Base-by-base conservation (phyloP, 1,284 basidiomycete genomes). In the Amylostereum areolatum region DNA sequence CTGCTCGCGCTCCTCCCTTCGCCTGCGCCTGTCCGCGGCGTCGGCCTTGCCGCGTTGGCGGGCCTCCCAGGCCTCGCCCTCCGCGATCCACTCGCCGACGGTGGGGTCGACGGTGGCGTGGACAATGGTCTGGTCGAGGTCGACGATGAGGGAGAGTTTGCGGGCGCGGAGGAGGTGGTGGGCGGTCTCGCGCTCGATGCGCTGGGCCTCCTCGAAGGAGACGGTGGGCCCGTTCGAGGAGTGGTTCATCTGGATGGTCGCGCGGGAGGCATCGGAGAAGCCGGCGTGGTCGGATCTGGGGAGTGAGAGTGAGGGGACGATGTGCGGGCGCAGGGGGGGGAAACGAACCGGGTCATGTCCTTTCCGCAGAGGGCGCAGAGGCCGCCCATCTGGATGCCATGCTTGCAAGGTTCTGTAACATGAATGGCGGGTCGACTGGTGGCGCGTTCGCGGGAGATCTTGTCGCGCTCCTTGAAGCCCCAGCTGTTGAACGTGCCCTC, bases 61-160 rank as follows among this genome's bases (percentile, higher is more conserved):
- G 48, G 71, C 72, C 59, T 91, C 85, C 81, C 85, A 89, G 45
- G 75, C 76, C 61, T 85, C 79, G 39, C 89, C 86, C 62, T 96
- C 92, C 1, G 77, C 67, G 63, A 97, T 90, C 96, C 96, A 98
- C 64, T 98, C 95, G 28, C 93, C 94, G 0, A 98, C 93, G 0
- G 96, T 98, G 1, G 97, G 95, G 67, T 99, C 96, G 33, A 98
- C 96, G 0, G 96, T 98, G 8, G 97, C 96, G 64, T 99, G 96
- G 7, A 99, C 93, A 62, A 99, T 94, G 5, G 96, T 99, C 67
- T 99, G 96, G 71, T 99, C 96, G 37, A 99, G 81, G 72, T 99
- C 96, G 59, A 99, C 96, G 60, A 99, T 97, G 54, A 99, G 83
- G 9, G 92, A 92, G 25, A 99, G 81, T 62, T 88, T 93, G 51